Conservation (phyloP, 2,329 filamentous ascomycete species). For the Calonectria henricotiae region DNA sequence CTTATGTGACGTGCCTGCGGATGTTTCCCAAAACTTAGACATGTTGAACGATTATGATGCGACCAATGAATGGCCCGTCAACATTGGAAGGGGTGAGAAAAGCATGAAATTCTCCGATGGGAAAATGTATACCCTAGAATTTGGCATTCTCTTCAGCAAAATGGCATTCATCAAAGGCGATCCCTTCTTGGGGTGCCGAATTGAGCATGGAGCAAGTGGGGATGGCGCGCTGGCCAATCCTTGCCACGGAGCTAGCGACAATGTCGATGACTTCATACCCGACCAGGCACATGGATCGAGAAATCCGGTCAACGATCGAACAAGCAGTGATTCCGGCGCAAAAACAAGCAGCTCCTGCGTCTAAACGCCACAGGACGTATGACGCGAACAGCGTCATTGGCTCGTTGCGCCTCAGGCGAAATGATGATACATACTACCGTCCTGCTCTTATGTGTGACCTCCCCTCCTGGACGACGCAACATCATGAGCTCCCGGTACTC, state of each 20-base stretch:
- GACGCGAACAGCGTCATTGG: slow-evolving; percentile 51
- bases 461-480: slow-evolving; percentile 14
- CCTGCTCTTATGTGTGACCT: slow-evolving; percentile 13
- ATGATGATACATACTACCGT: slow-evolving; percentile 27
- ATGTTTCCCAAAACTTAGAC: not conserved
- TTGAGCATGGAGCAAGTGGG: not conserved
- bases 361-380: slow-evolving; percentile 44
- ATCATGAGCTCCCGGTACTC: not conserved
- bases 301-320: slow-evolving; percentile 45
- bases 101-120: slow-evolving; percentile 9
- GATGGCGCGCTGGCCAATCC: not conserved
- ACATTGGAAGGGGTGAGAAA: not conserved
- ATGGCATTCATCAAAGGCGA: not conserved
- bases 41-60: not conserved
- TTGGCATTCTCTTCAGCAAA: slow-evolving; percentile 1
- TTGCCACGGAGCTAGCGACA: not conserved
- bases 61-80: not conserved
- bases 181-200: not conserved
- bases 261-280: slow-evolving; percentile 51
- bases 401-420: slow-evolving; percentile 42
- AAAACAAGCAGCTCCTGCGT: slow-evolving; percentile 18
- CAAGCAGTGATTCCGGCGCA: slow-evolving; percentile 27
- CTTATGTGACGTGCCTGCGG: not conserved
- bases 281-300: slow-evolving; percentile 44
- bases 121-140: not conserved